These are phyloP conservation scores for Talaromyces sp. DNA, from an alignment of 2,329 filamentous ascomycete genomes.

Conservation along the genomic window DNA sequence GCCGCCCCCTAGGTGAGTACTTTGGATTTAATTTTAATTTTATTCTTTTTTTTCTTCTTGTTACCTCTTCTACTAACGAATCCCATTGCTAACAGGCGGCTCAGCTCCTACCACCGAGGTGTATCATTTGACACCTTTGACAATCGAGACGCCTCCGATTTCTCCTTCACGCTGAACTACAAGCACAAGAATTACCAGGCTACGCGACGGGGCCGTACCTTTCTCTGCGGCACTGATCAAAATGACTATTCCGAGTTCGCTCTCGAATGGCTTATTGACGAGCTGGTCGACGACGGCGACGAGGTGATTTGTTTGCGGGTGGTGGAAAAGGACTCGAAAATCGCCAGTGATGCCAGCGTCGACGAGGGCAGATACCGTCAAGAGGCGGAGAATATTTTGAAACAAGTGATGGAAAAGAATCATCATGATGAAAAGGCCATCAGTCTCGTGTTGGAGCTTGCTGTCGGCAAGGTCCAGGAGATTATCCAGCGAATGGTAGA, in stretches of 20 bases:
- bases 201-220: conserved; percentile 75
- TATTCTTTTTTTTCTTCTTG: not conserved
- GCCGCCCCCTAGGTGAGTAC: conserved; percentile 37
- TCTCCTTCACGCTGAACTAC: conserved; percentile 76
- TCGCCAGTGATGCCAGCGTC: conserved; percentile 56
- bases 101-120: conserved; percentile 60
- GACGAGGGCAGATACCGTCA: conserved; percentile 68
- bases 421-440: conserved; percentile 72
- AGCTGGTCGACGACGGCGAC: conserved; percentile 88
- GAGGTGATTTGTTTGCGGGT: conserved; percentile 88
- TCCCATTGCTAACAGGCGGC: not conserved
- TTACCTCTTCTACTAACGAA: not conserved
- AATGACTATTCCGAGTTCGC: conserved; percentile 91
- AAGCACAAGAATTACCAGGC: conserved; percentile 83
- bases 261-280: conserved; percentile 85
- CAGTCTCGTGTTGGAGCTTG: conserved; percentile 79
- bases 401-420: conserved; percentile 75
- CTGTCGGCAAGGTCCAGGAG: conserved; percentile 81
- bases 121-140: conserved; percentile 73
- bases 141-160: conserved; percentile 62
- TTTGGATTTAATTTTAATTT: not conserved
- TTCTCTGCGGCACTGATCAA: conserved; percentile 86
- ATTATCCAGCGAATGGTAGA: conserved; percentile 84
- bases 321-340: conserved; percentile 74
- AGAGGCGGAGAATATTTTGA: conserved; percentile 70